Evolutionary conservation across 345 rosid genomes (phyloP), one percentile per base, ranked within the genome.

Genomic region (Tarenaya hassleriana): DNA sequence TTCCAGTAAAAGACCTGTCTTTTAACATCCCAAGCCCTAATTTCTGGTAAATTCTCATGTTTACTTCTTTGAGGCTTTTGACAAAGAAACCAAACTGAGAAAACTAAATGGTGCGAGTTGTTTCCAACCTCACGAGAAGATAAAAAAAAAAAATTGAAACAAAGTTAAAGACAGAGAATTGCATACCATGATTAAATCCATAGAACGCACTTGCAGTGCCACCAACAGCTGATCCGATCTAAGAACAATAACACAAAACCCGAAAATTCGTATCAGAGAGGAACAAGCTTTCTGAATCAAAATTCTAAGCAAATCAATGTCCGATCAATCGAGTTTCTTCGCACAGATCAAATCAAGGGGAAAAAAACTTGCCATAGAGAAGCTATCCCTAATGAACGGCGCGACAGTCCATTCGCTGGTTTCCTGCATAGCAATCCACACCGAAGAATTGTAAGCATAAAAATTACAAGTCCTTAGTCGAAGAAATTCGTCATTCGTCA

Each of bases 151-250:
- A 5, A 32, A 31, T 44, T 0, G 3, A 52, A 34, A 0, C 4
- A 27, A 39, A 18, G 16, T 29, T 31, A 15, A 37, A 20, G 20
- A 3, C 10, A 27, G 50, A 33, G 31, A 46, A n/a, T 8, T 31
- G 5, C 56, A 47, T 53, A 67, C 66, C 71, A 67, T 67, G 66
- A 56, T 60, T 67, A 27, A 67, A 67, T 32, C 71, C 71, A 67
- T 59, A 52, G 52, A 67, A 67, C 24, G 71, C 71, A 60, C 71
- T 67, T 67, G 66, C 56, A 4, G 71, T 67, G 41, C 96, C 98
- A 47, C 98, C 92, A 54, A 87, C 84, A 62, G 92, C 95, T 52
- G 96, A 82, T 20, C 96, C 98, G 70, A 86, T 87, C 96, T 91
- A 69, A 55, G 5, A 53, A 4, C 20, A 64, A 17, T 37, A 13